Conservation (phyloP, 495 filamentous ascomycete genomes). For the Aspergillus heteromorphus region DNA sequence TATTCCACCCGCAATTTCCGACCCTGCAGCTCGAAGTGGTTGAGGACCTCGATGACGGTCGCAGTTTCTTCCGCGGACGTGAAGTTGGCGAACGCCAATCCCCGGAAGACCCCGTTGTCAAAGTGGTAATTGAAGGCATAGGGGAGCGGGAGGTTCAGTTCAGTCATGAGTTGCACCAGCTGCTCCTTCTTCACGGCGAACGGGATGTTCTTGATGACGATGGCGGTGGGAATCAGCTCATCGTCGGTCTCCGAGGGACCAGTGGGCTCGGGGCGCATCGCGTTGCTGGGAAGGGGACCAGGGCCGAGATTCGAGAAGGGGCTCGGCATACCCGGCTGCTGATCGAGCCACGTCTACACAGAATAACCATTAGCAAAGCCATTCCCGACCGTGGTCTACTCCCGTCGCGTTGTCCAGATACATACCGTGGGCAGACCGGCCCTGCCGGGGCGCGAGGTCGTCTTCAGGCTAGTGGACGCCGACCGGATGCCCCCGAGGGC, state of each 20-base stretch:
- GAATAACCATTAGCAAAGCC: constrained; percentile 3
- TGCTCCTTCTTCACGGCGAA: constrained; percentile 98
- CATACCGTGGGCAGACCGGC: constrained; percentile 56
- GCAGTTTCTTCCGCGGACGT: constrained; percentile 91
- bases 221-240: constrained; percentile 94
- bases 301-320: constrained; percentile 50
- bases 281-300: constrained; percentile 43
- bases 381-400: not conserved
- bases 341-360: constrained; percentile 56
- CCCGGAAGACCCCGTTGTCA: constrained; percentile 95
- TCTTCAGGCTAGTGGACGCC: constrained; percentile 53
- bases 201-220: constrained; percentile 99
- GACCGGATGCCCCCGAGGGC: constrained; percentile 49
- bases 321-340: constrained; percentile 48
- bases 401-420: constrained; percentile 6
- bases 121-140: constrained; percentile 99
- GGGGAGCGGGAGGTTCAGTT: constrained; percentile 81
- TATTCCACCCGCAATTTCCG: constrained; percentile 94
- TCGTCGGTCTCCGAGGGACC: constrained; percentile 57
- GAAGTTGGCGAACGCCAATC: constrained; percentile 97
- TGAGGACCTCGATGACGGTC: constrained; percentile 82
- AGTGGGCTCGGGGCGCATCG: constrained; percentile 47
- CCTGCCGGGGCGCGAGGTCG: constrained; percentile 42
- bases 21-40: constrained; percentile 92
- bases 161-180: constrained; percentile 85